Evolutionary conservation across 768 basidiomycete genomes (phyloP).

Genomic region (Boletus rufocinnamomeus): DNA sequence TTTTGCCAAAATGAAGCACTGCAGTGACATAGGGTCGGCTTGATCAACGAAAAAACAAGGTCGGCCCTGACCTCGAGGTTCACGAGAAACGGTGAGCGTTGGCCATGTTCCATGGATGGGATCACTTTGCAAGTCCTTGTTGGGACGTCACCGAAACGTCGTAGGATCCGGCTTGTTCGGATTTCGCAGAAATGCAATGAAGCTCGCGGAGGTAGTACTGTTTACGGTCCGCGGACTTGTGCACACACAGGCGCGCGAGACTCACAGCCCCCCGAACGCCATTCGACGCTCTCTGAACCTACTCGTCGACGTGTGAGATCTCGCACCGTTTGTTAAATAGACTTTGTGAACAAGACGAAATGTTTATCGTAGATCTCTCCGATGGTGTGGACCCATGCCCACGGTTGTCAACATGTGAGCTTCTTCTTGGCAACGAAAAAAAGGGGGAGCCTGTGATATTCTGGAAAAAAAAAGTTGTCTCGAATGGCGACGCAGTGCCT

Average conservation of each 20-base stretch:
- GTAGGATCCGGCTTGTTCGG: not conserved
- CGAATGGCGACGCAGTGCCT: not conserved
- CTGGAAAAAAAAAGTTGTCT: not conserved
- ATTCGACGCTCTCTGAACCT: not conserved
- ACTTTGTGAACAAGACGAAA: not conserved
- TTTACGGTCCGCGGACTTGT: not conserved
- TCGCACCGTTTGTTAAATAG: not conserved
- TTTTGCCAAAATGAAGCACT: not conserved
- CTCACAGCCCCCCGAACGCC: not conserved
- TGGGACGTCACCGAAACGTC: not conserved
- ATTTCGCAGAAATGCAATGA: not conserved
- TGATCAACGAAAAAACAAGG: not conserved
- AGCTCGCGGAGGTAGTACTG: not conserved
- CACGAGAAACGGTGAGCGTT: not conserved
- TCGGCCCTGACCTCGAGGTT: not conserved
- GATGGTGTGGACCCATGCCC: not conserved
- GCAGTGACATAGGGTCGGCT: not conserved
- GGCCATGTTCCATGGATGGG: not conserved
- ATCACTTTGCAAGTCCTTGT: not conserved
- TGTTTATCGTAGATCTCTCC: not conserved
- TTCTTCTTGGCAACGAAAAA: not conserved
- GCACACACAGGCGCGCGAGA: too few relatives aligned
- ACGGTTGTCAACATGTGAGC: slow-evolving; percentile 1
- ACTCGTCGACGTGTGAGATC: not conserved
- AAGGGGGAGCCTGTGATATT: not conserved